Base-by-base conservation (phyloP, 352 stramenopile genomes). In the Phytophthora kernoviae region DNA sequence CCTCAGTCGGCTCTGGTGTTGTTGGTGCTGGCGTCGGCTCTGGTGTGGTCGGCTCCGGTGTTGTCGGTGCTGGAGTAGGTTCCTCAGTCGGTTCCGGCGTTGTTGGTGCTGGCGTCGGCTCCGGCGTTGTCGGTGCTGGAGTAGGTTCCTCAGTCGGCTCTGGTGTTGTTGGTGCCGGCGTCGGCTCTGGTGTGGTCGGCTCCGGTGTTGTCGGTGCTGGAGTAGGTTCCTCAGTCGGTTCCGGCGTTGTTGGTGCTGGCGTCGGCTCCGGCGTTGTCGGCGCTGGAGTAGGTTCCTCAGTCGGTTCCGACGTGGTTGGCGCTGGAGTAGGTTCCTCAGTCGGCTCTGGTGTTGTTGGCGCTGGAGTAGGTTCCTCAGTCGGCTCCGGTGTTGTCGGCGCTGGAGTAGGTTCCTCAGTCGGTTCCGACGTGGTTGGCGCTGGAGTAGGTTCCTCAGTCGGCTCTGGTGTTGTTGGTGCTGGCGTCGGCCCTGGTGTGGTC, bases 41-140 rank as follows among this genome's bases (percentile, higher is more conserved):
- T n/a, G n/a, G n/a, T 15, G n/a, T n/a, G n/a, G 24, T 30, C 24
- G 24, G 24, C 24, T 44, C 39, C 10, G 39, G 17, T 15, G 39
- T 44, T 3, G 39, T n/a, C 11, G n/a, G 6, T 24, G 39, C 15
- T 7, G 39, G 17, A 24, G 17, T 22, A 22, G 39, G 39, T 20
- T 44, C 39, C 39, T 44, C 39, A 12, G 39, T 44, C 6, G 39
- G 39, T 18, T n/a, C 39, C 39, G 39, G 39, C 24, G 39, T 44
- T 4, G 17, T 22, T 4, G n/a, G 7, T 44, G 39, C 39, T 7
- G 17, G 39, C 2, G 39, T 44, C 2, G 24, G 24, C 24, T 30
- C 24, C 24, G 24, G 24, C 24, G 24, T 30, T 30, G 39, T 44
- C 17, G 39, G 39, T 11, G 39, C 39, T 1, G 39, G 39, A 2